A percentile compares a stretch with the other conserved stretches of the same genome.
phyloP scores from a whole-genome alignment of 202 grass and related monocot species.

The Brachypodium distachyon region DNA sequence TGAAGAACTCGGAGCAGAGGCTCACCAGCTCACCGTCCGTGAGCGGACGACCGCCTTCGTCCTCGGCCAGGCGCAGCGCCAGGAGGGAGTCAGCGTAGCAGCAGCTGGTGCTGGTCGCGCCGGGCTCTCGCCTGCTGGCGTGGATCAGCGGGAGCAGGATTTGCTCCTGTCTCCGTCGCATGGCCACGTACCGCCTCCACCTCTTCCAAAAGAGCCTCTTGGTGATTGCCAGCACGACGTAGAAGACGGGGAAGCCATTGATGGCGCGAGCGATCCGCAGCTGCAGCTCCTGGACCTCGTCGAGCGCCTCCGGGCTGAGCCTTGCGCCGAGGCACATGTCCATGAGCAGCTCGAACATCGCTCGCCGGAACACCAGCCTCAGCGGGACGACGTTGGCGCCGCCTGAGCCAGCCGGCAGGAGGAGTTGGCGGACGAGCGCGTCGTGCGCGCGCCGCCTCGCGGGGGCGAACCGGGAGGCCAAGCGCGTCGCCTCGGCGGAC shows the following conservation, averaged over 20 bases:
- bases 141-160: not conserved
- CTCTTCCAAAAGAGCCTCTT: too few species aligned
- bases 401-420: not conserved
- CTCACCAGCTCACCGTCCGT: not conserved
- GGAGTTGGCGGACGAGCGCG: not conserved
- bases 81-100: conserved; percentile 1
- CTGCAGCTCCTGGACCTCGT: not conserved
- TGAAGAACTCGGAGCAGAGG: conserved; percentile 9
- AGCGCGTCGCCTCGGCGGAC: not conserved
- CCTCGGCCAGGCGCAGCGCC: not conserved
- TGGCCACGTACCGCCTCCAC: not conserved
- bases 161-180: not conserved
- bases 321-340: conserved; percentile 2
- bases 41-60: not conserved
- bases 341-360: not conserved
- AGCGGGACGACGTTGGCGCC: not conserved
- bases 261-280: not conserved
- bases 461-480: not conserved
- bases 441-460: not conserved
- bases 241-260: not conserved
- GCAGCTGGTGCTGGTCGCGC: too few species aligned
- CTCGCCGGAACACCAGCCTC: not conserved
- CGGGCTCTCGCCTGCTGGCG: not conserved
- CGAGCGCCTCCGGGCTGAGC: not conserved
- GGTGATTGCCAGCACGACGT: too few species aligned